These are phyloP conservation scores for Fusarium humuli DNA, from an alignment of 2,329 filamentous ascomycete species.

Conservation along the genomic window DNA sequence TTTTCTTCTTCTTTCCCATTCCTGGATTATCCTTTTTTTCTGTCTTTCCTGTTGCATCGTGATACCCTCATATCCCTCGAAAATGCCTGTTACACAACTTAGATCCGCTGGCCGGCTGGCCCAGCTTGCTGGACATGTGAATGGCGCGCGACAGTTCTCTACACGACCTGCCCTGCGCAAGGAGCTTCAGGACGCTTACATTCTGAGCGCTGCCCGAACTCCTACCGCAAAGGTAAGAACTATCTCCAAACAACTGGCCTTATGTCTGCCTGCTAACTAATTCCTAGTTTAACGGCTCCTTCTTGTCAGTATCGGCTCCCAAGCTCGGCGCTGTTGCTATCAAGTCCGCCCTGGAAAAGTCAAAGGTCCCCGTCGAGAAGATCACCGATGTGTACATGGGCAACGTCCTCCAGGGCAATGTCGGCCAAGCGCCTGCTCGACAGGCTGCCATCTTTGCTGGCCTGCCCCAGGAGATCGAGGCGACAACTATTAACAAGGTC, in stretches of 20 bases:
- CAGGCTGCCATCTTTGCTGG: constrained; percentile 92
- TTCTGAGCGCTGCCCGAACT: constrained; percentile 88
- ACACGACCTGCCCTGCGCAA: constrained; percentile 59
- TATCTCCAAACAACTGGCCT: neutral
- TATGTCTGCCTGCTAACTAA: neutral
- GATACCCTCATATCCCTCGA: constrained; percentile 20
- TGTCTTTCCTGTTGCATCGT: constrained; percentile 6
- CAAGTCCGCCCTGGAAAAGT: constrained; percentile 89
- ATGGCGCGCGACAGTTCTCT: constrained; percentile 60
- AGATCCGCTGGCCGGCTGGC: constrained; percentile 51
- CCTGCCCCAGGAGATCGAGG: constrained; percentile 82
- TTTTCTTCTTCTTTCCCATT: neutral
- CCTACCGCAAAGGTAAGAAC: constrained; percentile 82
- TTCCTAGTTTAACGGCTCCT: constrained; percentile 90
- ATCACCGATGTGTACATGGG: constrained; percentile 98
- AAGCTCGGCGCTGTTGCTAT: constrained; percentile 91
- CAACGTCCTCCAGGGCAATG: constrained; percentile 85
- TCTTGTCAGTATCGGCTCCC: constrained; percentile 84
- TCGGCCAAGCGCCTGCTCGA: constrained; percentile 91
- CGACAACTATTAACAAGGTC: constrained; percentile 96
- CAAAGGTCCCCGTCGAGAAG: constrained; percentile 80
- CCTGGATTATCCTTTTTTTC: constrained; percentile 4
- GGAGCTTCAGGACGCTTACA: constrained; percentile 92
- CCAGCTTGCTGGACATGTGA: constrained; percentile 56
- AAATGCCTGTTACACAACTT: constrained; percentile 47